Conservation (phyloP, 768 basidiomycete species). For the Boletus barrowsii region DNA sequence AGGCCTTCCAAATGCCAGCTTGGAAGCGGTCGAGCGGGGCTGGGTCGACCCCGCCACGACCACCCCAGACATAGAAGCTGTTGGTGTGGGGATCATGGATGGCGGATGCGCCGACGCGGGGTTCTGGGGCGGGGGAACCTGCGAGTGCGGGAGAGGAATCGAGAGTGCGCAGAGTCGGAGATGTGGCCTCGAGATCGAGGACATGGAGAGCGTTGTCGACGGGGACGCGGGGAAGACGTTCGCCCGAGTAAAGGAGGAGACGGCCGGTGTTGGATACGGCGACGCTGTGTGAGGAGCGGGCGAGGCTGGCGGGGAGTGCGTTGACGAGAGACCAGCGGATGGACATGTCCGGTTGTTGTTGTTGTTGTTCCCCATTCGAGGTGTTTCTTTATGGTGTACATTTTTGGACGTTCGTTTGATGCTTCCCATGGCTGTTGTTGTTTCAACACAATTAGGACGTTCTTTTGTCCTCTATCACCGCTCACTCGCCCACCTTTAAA, state of each 20-base stretch:
- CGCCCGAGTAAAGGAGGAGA: conserved; percentile 42
- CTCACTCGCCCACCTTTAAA: conserved; percentile 13
- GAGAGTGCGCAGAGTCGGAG: conserved; percentile 19
- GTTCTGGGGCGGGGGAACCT: conserved; percentile 8
- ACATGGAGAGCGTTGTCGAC: conserved; percentile 34
- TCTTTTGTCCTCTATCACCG: conserved; percentile 21
- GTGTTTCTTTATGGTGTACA: too few relatives aligned
- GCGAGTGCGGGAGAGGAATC: not conserved
- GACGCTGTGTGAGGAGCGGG: conserved; percentile 44
- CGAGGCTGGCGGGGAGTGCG: conserved; percentile 12
- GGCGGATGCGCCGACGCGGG: conserved; percentile 24
- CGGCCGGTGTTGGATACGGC: conserved; percentile 26
- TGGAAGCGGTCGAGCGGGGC: conserved; percentile 31
- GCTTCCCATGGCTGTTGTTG: not conserved
- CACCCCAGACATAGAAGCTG: conserved; percentile 43
- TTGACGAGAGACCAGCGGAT: conserved; percentile 30
- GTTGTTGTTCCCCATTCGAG: too few relatives aligned
- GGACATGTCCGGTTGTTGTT: not conserved
- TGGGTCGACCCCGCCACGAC: conserved; percentile 41
- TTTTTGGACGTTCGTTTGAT: not conserved
- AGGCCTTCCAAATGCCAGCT: conserved; percentile 30
- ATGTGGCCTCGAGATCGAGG: conserved; percentile 18
- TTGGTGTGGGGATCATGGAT: conserved; percentile 16
- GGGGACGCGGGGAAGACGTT: conserved; percentile 41
- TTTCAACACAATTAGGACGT: conserved; percentile 7